Evolutionary conservation across 495 filamentous ascomycete genomes (phyloP).

Genomic region (Achaetomiella virescens): DNA sequence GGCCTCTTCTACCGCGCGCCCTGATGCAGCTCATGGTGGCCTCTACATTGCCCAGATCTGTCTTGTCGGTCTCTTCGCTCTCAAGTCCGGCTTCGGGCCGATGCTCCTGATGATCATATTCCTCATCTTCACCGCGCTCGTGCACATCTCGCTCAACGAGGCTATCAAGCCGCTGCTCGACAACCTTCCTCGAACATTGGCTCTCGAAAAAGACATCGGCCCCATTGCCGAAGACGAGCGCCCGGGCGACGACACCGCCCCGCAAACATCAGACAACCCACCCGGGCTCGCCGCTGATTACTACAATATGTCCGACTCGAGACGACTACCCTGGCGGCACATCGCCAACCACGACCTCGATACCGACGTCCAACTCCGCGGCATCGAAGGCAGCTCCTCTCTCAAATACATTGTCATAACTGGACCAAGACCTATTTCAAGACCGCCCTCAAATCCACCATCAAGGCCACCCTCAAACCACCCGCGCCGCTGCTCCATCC

Average conservation of each 20-base stretch:
- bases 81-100: constrained; percentile 61
- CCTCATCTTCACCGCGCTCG: constrained; percentile 65
- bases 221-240: constrained; percentile 27
- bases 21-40: constrained; percentile 74
- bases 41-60: constrained; percentile 74
- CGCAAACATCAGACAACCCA: constrained; percentile 8
- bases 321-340: constrained; percentile 36
- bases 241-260: constrained; percentile 24
- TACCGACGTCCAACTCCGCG: constrained; percentile 28
- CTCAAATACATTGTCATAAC: constrained; percentile 18
- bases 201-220: constrained; percentile 48
- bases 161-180: constrained; percentile 69
- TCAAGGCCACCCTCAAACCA: not conserved
- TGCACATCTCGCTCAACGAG: constrained; percentile 70
- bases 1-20: constrained; percentile 70
- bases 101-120: constrained; percentile 68
- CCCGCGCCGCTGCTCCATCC: not conserved
- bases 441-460: constrained; percentile 9
- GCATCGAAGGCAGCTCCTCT: constrained; percentile 30
- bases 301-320: constrained; percentile 31
- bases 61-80: constrained; percentile 75
- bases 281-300: constrained; percentile 33
- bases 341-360: constrained; percentile 22
- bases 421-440: constrained; percentile 21
- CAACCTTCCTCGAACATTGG: constrained; percentile 56